Conservation (phyloP, 1,139 yeast genomes). For the Suhomyces guaymorum region DNA sequence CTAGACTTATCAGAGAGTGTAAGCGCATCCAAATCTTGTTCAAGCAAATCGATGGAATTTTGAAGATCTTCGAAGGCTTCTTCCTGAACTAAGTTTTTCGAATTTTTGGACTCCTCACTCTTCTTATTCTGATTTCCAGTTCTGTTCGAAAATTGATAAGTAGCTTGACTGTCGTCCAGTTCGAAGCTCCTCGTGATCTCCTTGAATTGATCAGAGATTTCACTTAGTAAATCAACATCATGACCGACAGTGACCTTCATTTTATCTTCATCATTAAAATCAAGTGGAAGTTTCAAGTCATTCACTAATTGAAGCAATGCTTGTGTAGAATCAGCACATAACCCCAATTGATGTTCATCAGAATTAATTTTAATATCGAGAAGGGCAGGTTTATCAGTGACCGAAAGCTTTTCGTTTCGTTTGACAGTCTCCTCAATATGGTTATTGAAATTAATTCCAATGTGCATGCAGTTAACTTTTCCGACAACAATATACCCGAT, state of each 20-base stretch:
- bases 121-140: conserved; percentile 16
- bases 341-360: conserved; percentile 52
- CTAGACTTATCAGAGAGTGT: conserved; percentile 2
- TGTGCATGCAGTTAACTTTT: conserved; percentile 39
- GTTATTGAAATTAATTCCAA: conserved; percentile 41
- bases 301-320: conserved; percentile 65
- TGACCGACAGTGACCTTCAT: conserved; percentile 40
- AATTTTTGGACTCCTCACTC: too few relatives aligned
- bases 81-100: too few relatives aligned
- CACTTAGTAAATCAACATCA: conserved; percentile 50
- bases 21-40: conserved; percentile 7
- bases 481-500: conserved; percentile 53
- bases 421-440: conserved; percentile 23
- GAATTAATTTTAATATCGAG: conserved; percentile 49
- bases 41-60: conserved; percentile 6
- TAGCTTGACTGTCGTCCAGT: not conserved
- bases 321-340: conserved; percentile 86
- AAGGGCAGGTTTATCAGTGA: conserved; percentile 26
- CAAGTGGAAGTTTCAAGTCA: conserved; percentile 71
- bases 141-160: not conserved
- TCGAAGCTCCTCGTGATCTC: not conserved
- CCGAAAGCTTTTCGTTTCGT: conserved; percentile 23
- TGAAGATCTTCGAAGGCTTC: conserved; percentile 21
- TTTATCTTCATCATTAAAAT: conserved; percentile 57
- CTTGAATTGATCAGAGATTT: conserved; percentile 41